phyloP scores from a whole-genome alignment of 2,329 filamentous ascomycete species.

The Teratosphaeria epicoccoides region DNA sequence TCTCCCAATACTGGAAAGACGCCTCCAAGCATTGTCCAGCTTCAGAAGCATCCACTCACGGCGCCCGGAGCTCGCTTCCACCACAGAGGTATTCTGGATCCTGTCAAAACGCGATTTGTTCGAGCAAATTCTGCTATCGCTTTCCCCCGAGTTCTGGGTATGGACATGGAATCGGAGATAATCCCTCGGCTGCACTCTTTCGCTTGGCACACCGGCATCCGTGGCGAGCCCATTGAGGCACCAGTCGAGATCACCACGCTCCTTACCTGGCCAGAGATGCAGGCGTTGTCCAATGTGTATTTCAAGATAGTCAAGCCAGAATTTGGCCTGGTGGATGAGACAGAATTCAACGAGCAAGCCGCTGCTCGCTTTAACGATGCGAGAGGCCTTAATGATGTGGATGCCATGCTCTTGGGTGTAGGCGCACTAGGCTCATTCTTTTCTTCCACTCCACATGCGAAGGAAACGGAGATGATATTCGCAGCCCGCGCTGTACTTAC shows the following conservation, averaged over 20 bases:
- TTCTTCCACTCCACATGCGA: constrained; percentile 32
- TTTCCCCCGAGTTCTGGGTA: constrained; percentile 44
- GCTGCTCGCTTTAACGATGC: constrained; percentile 18
- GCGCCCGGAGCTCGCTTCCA: constrained; percentile 26
- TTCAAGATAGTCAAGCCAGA: constrained; percentile 44
- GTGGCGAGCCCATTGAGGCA: constrained; percentile 18
- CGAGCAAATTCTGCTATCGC: constrained; percentile 38
- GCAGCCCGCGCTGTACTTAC: constrained; percentile 35
- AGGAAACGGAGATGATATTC: constrained; percentile 39
- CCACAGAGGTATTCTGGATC: constrained; percentile 26
- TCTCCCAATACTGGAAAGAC: constrained; percentile 9
- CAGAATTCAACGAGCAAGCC: constrained; percentile 22
- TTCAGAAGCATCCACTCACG: constrained; percentile 25
- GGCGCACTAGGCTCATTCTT: constrained; percentile 46
- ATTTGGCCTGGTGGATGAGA: constrained; percentile 40
- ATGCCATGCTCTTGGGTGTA: constrained; percentile 44
- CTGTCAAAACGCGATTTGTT: constrained; percentile 26
- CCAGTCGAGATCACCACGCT: constrained; percentile 17
- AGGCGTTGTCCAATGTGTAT: constrained; percentile 31
- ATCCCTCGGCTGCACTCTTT: constrained; percentile 46
- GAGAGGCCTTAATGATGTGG: constrained; percentile 27
- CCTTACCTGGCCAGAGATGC: constrained; percentile 22
- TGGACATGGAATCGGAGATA: constrained; percentile 44
- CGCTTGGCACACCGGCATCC: constrained; percentile 40
- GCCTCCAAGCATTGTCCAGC: constrained; percentile 20